Conservation (phyloP, 768 basidiomycete species). For the Trametes maxima region DNA sequence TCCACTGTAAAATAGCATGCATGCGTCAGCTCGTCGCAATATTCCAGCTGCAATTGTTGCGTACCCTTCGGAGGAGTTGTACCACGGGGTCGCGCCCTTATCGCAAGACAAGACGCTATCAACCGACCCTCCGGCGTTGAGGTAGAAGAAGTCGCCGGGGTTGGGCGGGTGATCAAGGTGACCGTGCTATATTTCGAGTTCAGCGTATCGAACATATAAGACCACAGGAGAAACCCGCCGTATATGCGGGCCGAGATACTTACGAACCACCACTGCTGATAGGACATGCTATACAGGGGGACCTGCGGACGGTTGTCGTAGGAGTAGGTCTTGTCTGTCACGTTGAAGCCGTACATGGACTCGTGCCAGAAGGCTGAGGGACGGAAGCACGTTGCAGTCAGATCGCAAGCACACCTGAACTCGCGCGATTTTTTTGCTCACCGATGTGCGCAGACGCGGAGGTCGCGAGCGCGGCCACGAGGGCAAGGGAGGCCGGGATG, state of each 20-base stretch:
- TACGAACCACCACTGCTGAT: conserved; percentile 44
- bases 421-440: neutral
- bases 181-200: conserved; percentile 37
- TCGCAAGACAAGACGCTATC: conserved; percentile 58
- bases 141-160: conserved; percentile 54
- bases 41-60: neutral
- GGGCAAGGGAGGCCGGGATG: conserved; percentile 16
- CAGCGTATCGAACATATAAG: neutral
- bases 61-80: conserved; percentile 41
- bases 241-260: conserved; percentile 12
- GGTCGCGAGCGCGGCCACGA: conserved; percentile 21
- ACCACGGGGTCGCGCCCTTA: conserved; percentile 63
- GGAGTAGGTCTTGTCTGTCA: conserved; percentile 33
- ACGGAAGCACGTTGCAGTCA: neutral
- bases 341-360: conserved; percentile 45
- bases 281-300: conserved; percentile 36
- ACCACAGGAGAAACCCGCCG: neutral
- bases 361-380: conserved; percentile 35
- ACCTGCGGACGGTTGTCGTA: conserved; percentile 41
- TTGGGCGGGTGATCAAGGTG: conserved; percentile 63
- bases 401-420: neutral
- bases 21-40: neutral
- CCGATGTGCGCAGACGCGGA: conserved; percentile 25
- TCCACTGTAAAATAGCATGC: conserved; percentile 25
- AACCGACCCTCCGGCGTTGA: conserved; percentile 57